phyloP scores from a whole-genome alignment of 306 rosid genomes.

The Fagus sylvatica region DNA sequence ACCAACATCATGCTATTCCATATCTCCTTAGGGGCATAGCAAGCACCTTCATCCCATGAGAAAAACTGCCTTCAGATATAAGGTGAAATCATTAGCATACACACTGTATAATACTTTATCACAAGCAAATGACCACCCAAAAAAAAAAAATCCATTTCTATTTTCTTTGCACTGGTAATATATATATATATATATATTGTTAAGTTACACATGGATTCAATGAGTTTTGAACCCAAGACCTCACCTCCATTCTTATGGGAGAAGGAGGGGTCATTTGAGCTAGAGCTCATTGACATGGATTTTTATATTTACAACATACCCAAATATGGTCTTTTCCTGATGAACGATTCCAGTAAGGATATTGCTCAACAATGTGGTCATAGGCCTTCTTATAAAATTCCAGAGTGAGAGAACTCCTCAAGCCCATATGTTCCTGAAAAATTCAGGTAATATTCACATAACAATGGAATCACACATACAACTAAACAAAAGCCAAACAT shows the following conservation, averaged over 20 bases:
- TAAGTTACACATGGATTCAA: no score
- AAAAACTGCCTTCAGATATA: slow-evolving; percentile 75
- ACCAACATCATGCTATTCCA: slow-evolving; percentile 98
- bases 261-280: no score
- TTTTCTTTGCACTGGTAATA: slow-evolving; percentile 19
- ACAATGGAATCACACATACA: slow-evolving; percentile 19
- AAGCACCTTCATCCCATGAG: slow-evolving; percentile 99
- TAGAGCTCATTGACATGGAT: not conserved
- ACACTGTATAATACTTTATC: not conserved
- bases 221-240: no score
- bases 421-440: slow-evolving; percentile 73
- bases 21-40: slow-evolving; percentile 99
- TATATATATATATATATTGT: no score
- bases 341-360: slow-evolving; percentile 84
- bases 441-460: slow-evolving; percentile 16
- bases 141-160: slow-evolving; percentile 18
- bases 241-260: no score
- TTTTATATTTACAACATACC: slow-evolving; percentile 49
- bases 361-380: slow-evolving; percentile 66
- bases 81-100: slow-evolving; percentile 40
- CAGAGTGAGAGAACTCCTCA: slow-evolving; percentile 95
- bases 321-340: slow-evolving; percentile 96
- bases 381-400: slow-evolving; percentile 78
- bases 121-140: slow-evolving; percentile 11
- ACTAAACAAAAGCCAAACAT: not conserved